Evolutionary conservation across 192 early-diverging fungal genomes (phyloP), one percentile per base, ranked within the genome.

Genomic region (Tieghemiomyces parasiticus): DNA sequence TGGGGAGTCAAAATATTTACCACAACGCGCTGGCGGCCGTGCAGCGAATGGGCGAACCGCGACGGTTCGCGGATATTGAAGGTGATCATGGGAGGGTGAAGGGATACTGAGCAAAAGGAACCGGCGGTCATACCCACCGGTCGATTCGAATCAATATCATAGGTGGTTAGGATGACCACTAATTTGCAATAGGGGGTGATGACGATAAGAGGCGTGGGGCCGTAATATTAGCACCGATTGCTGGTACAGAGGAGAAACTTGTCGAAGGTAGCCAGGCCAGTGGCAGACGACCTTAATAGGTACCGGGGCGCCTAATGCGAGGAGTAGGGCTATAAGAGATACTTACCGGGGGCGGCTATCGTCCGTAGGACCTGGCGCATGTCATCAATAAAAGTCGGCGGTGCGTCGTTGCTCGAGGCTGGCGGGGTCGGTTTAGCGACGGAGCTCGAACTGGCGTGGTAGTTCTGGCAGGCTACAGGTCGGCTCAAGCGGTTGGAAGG

Each of bases 51-150:
- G 35, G 4, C 31, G 30, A 56, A 56, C 30, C 54, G 31, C 16
- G 54, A 56, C 10, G 54, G 54, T 3, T 56, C 33, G 31, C 54
- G 54, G 33, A 56, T 56, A 35, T 56, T 56, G 54, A 56, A 56
- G 31, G 54, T 33, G 20, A 56, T 25, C 9, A 56, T 56, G 20
- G 54, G 54, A 8, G 54, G 54, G 1, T 35, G n/a, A 8, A 56
- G 54, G 16, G 54, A 56, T 1, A 56, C 54, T 31, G 54, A 56
- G 8, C 16, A 29, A 35, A 56, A 56, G 32, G 54, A 56, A 2
- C 54, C 54, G 16, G 33, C 54, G 28, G 54, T 56, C 54, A 56
- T 56, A 35, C 54, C 54, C 1, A 32, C 35, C 8, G 31, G 13
- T 3, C 54, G 31, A 14, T 38, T 12, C 2, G 12, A 16, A 16